A percentile compares a stretch with the other conserved stretches of the same genome.
These are phyloP conservation scores for Acephala macrosclerotiorum DNA, from an alignment of 2,329 filamentous ascomycete genomes.

Conservation along the genomic window DNA sequence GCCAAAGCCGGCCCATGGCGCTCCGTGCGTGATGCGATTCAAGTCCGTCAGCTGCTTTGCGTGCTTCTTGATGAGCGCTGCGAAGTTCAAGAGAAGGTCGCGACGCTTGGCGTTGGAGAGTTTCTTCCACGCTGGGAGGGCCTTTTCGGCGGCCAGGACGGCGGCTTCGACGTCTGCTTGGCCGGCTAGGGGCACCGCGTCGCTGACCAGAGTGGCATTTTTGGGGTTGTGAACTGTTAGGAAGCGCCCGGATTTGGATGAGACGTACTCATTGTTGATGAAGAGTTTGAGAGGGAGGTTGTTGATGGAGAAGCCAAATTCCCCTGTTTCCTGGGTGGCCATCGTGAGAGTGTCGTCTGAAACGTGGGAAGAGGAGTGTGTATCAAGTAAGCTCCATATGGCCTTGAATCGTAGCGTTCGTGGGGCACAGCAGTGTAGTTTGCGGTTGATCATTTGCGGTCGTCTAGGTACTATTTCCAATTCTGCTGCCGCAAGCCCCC, in stretches of 20 bases:
- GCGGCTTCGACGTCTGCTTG: conserved; percentile 54
- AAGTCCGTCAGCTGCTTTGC: conserved; percentile 47
- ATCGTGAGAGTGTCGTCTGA: background rate
- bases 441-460: too few species aligned
- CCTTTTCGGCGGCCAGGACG: conserved; percentile 52
- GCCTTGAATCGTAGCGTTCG: too few species aligned
- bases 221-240: conserved; percentile 51
- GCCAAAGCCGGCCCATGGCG: conserved; percentile 53
- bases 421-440: too few species aligned
- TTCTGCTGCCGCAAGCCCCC: too few species aligned
- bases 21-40: conserved; percentile 54
- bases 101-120: conserved; percentile 48
- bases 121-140: conserved; percentile 54
- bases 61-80: conserved; percentile 50
- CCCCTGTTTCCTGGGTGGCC: background rate
- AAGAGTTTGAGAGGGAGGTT: background rate
- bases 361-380: background rate
- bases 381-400: too few species aligned
- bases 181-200: conserved; percentile 51
- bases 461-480: too few species aligned
- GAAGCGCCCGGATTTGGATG: background rate
- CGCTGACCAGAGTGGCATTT: conserved; percentile 56
- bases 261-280: conserved; percentile 5
- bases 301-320: background rate
- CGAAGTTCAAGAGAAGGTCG: conserved; percentile 53